These are phyloP conservation scores for Plasmodium vinckei DNA, from an alignment of 169 alveolate genomes.

Conservation along the genomic window DNA sequence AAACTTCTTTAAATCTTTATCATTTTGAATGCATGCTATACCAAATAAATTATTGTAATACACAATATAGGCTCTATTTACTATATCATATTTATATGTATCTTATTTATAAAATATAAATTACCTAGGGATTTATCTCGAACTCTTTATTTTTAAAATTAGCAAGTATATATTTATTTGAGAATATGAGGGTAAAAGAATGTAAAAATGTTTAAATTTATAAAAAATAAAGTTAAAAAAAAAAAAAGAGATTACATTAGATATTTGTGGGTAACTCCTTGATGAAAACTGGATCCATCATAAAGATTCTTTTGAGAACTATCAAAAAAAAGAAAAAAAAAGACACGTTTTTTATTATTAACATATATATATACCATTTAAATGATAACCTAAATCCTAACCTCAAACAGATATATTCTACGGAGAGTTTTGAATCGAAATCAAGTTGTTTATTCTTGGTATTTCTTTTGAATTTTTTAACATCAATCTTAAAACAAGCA, in stretches of 20 bases:
- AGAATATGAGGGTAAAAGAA: neutral
- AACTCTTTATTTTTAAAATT: conserved; percentile 6
- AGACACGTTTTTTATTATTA: neutral
- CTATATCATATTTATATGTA: neutral
- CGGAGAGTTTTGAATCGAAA: conserved; percentile 17
- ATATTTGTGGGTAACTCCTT: conserved; percentile 76
- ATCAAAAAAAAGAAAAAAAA: conserved; percentile 10
- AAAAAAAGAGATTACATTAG: conserved; percentile 55
- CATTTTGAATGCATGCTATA: conserved; percentile 54
- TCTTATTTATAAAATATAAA: neutral
- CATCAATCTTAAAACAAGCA: conserved; percentile 43
- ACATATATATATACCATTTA: neutral
- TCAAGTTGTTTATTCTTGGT: conserved; percentile 53
- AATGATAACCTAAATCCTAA: neutral
- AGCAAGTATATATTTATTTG: neutral
- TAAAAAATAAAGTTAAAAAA: neutral
- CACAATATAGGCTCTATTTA: neutral
- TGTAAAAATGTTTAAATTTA: neutral
- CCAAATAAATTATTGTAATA: neutral
- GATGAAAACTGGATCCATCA: conserved; percentile 70
- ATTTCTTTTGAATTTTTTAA: conserved; percentile 58
- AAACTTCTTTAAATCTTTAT: conserved; percentile 22
- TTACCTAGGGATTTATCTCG: conserved; percentile 69
- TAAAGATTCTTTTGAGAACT: conserved; percentile 59
- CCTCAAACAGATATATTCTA: conserved; percentile 76